Conservation (phyloP, 2,329 filamentous ascomycete genomes). For the Fusarium miscanthi region DNA sequence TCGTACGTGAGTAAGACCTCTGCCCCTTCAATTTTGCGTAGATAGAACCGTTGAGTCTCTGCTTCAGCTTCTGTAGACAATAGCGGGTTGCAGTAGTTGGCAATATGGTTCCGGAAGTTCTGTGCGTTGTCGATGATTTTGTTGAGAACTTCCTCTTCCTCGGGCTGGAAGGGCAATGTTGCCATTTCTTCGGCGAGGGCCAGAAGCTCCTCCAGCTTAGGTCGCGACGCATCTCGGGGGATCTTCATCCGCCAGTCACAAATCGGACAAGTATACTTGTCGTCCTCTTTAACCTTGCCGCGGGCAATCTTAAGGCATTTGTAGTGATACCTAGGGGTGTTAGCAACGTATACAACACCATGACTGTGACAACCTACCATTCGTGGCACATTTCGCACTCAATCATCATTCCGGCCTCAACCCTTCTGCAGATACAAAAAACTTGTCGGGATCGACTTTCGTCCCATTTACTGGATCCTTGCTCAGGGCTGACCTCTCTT, state of each 20-base stretch:
- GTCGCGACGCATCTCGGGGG: constrained; percentile 92
- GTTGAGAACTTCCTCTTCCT: constrained; percentile 89
- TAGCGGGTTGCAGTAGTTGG: constrained; percentile 82
- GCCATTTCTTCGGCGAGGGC: constrained; percentile 86
- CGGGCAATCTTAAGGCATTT: constrained; percentile 98
- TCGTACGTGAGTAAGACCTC: constrained; percentile 92
- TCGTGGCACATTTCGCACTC: constrained; percentile 98
- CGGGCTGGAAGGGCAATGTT: constrained; percentile 88
- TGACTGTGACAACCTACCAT: constrained; percentile 71
- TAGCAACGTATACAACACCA: background rate
- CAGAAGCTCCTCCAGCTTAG: constrained; percentile 91
- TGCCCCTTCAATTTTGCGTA: constrained; percentile 96
- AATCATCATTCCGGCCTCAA: constrained; percentile 99
- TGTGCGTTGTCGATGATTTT: constrained; percentile 88
- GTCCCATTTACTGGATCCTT: constrained; percentile 66
- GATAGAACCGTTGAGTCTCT: constrained; percentile 90
- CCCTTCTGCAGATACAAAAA: constrained; percentile 94
- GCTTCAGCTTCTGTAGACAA: constrained; percentile 87
- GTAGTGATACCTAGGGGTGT: constrained; percentile 82
- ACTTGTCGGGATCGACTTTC: constrained; percentile 78
- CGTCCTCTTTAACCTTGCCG: constrained; percentile 97
- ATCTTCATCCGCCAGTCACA: constrained; percentile 98
- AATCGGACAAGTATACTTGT: constrained; percentile 98
- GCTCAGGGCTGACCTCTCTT: constrained; percentile 74
- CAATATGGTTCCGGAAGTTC: constrained; percentile 85